Evolutionary conservation across 177 flowering plant species (phyloP), one percentile per base, ranked within the genome.

Genomic region (Vitis hybrid): DNA sequence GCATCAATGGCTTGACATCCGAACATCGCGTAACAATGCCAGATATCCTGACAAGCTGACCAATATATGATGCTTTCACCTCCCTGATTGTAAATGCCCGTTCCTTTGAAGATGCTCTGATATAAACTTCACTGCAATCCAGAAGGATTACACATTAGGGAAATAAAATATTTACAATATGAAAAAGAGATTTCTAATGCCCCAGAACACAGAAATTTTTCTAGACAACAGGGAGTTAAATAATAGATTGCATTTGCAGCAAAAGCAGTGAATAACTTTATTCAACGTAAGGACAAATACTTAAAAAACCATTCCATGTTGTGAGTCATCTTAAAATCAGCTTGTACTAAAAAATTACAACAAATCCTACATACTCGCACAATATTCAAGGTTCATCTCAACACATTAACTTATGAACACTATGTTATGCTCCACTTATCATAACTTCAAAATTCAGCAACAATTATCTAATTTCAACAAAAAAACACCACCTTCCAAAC

Each of bases 21-120:
- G 98, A 93, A 78, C 98, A 94, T 2, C 99, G 97, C 21, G 97
- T 96, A 58, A 96, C 88, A 73, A 96, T 94, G 24, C 99, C 99
- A 65, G 99, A 90, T 78, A 85, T 85, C 78, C 84, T 83, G 4
- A 96, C 98, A 77, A 96, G 97, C 77, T 94, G 97, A 11, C 99
- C 99, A 78, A 96, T 96, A 56, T 89, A 65, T 15, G 98, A 92
- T 77, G 98, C 97, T 73, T 84, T 92, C 65, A 96, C 99, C 79
- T 96, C 97, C 83, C 99, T 82, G 12, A 96, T 88, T 2, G 97
- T 90, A 83, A 84, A 91, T 53, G 98, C 88, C 2, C 85, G 77
- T 20, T 86, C 97, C 77, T 91, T 90, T 61, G 98, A 83, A 74
- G 91, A 83, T 67, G 97, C 93, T 83, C 79, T 86, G 32, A 96